Base-by-base conservation (phyloP, 345 rosid species). In the Aquilaria yunnanensis region DNA sequence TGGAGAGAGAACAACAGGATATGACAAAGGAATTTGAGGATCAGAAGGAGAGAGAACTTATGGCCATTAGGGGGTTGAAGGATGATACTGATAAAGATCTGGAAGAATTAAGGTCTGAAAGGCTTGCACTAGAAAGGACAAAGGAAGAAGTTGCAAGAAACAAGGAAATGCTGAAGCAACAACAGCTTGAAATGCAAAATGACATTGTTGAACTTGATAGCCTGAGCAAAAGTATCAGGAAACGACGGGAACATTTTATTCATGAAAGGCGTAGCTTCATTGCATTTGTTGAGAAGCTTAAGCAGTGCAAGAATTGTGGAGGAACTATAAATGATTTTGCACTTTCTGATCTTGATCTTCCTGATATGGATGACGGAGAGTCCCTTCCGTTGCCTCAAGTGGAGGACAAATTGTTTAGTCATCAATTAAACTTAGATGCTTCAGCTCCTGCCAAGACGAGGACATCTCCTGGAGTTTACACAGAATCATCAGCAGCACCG, bases 131-230 rank as follows among this genome's bases (percentile, higher is more conserved):
- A 46, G 73, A 77, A 60, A 79, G 59, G 70, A 80, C 81, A 67
- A 89, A 80, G 77, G 75, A 64, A 61, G 81, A 77, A 70, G 53
- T 81, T 66, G 74, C 70, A 63, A 13, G 67, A 57, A 70, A 82
- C 65, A 85, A 80, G 74, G 74, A 80, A 66, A 62, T 70, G 70
- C 77, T 89, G 61, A 70, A 72, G 52, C 75, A 70, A 47, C 85
- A 89, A 60, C 89, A 79, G 63, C 68, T 61, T 67, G 90, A 81
- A 63, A 72, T 89, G 69, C 80, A 46, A 16, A 81, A 80, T 66
- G 96, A 89, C 74, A 83, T 87, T 59, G 63, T 71, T 66, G 87
- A 84, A 72, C 84, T 92, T 65, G 83, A 73, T 60, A 59, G 48
- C 54, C 80, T 87, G 62, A 87, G 88, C 72, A 68, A 68, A 63